Base-by-base conservation (phyloP, 164 flowering plant species). In the Magnolia officinalis region DNA sequence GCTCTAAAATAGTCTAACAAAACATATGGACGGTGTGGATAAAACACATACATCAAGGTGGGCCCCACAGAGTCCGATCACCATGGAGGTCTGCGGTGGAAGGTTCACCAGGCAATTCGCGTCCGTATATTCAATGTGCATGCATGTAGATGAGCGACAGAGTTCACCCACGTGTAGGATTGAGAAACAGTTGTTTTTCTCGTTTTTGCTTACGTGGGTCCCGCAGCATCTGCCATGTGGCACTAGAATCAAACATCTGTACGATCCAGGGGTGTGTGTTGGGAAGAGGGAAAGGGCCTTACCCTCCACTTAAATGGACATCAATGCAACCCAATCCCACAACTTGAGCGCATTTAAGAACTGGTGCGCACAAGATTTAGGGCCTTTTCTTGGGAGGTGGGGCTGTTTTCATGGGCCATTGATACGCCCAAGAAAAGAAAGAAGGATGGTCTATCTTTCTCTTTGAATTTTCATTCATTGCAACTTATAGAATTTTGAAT, bases 351-450 rank as follows among this genome's bases (percentile, higher is more conserved):
- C 82, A 80, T 79, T 82, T 67, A 81, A 72, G 72, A 50, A 71
- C 64, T 20, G 59, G 23, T 4, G n/a, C 52, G 21, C 69, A 52
- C 65, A 18, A 51, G 71, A 71, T 63, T n/a, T 14, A 24, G 71
- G 19, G 64, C 9, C 23, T 75, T 68, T 78, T 70, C 74, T 72
- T 37, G 79, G 80, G 74, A 81, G 74, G 75, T 74, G 84, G 23
- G 77, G 72, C 7, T 59, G 80, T 76, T 80, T 71, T 70, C 50
- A 20, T 55, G 21, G 70, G 23, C 61, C 24, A n/a, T 75, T 63
- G 67, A 72, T 65, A 74, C 78, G 67, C 83, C 86, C 85, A 78
- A 72, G 61, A 70, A 37, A 80, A 19, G 74, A 66, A 67, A 29
- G 45, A 52, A 55, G 16, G 1, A 10, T 55, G 61, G 61, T 55